A percentile compares a stretch with the other conserved stretches of the same genome.
Evolutionary conservation across 306 rosid species (phyloP).

Genomic region (Trifolium subterraneum): DNA sequence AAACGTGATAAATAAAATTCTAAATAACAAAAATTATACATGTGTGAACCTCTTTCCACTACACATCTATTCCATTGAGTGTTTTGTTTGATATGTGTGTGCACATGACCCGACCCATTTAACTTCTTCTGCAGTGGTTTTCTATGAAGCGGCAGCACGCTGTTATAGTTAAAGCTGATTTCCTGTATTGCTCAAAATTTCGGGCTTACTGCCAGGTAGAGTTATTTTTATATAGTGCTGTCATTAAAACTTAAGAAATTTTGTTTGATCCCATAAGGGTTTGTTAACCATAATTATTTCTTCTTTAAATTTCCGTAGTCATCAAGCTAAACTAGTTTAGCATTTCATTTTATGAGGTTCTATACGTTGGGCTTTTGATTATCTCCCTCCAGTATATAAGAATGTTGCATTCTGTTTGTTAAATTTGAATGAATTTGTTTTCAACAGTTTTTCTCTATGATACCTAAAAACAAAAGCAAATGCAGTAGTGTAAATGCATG

Average conservation of each 20-base stretch:
- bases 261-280: conserved; percentile 8
- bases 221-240: conserved; percentile 21
- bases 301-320: conserved; percentile 1
- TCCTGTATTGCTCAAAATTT: conserved; percentile 86
- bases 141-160: conserved; percentile 95
- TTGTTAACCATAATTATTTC: conserved; percentile 15
- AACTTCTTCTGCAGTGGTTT: conserved; percentile 81
- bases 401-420: conserved; percentile 34
- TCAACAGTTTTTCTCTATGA: neutral
- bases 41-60: conserved; percentile 8
- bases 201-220: conserved; percentile 85
- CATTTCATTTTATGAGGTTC: conserved; percentile 31
- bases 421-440: neutral
- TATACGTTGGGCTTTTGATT: conserved; percentile 13
- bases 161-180: conserved; percentile 79
- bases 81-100: conserved; percentile 3
- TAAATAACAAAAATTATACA: conserved; percentile 10
- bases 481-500: conserved; percentile 2
- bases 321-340: conserved; percentile 25
- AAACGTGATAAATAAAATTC: neutral
- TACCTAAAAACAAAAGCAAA: neutral
- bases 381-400: conserved; percentile 3
- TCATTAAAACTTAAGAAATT: neutral
- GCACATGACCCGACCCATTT: conserved; percentile 10
- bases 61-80: conserved; percentile 10